Conservation (phyloP, 2,329 filamentous ascomycete species). For the Grosmannia huntii region DNA sequence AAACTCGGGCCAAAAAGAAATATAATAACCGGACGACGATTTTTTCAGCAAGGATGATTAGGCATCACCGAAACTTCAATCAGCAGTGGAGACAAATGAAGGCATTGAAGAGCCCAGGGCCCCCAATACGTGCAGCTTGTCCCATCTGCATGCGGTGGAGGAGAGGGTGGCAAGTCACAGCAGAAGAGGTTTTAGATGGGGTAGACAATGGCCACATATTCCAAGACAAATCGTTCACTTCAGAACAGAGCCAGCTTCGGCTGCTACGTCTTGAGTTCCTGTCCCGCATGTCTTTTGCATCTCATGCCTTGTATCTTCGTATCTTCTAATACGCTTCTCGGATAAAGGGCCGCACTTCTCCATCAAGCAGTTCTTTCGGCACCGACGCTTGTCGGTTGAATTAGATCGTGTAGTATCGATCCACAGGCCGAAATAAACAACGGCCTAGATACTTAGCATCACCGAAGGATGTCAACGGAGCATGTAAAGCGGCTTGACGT, state of each 20-base stretch:
- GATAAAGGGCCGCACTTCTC: slow-evolving; percentile 3
- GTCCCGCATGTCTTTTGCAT: background rate
- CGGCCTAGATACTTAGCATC: no score
- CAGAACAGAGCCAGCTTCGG: no score
- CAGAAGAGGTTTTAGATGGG: no score
- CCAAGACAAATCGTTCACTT: no score
- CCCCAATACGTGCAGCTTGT: background rate
- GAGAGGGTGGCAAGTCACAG: background rate
- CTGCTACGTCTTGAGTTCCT: no score
- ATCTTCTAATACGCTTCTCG: background rate
- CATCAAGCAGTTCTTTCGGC: background rate
- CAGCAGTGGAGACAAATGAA: background rate
- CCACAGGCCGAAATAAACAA: no score
- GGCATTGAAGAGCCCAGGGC: background rate
- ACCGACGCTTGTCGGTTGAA: background rate
- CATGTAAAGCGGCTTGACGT: no score
- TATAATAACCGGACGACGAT: background rate
- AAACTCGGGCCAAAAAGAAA: background rate
- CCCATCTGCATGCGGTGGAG: background rate
- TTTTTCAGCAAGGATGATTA: background rate
- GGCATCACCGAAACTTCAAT: background rate
- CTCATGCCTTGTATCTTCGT: background rate
- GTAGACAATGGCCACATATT: no score
- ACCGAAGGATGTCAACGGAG: no score
- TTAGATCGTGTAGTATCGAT: no score